Base-by-base conservation (phyloP, 257 asterid genomes). In the Nicotiana benthamiana region DNA sequence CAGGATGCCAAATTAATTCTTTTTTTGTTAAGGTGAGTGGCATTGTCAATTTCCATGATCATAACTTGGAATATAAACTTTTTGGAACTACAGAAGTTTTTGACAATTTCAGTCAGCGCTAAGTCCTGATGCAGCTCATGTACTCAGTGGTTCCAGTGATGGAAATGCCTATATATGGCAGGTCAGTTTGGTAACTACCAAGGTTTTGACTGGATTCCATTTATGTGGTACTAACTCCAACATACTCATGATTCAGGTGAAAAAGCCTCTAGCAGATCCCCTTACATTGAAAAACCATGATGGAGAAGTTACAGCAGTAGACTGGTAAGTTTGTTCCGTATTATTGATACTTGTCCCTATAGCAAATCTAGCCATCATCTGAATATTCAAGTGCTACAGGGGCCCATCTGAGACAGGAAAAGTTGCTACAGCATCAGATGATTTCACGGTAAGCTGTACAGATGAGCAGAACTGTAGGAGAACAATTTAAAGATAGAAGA, bases 121-220 rank as follows among this genome's bases (percentile, higher is more conserved):
- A 57, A 93, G 97, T 84, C 97, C 98, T 75, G 97, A 95, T 85
- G 98, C 92, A 20, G 92, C 95, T 84, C 99, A 95, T 83, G 81
- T 93, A 65, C 96, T 95, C 81, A 88, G 98, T 75, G 99, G 99
- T 70, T 93, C 99, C 26, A 90, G 96, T 80, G 97, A 95, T 84
- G 97, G 99, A 79, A 88, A 90, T 86, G 99, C 98, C 81, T 92
- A 95, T 84, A 83, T 95, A 80, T 93, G 99, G 98, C 92, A 91
- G 95, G 94, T 92, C 48, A 24, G 61, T 64, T 26, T 79, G 75
- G 66, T 81, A 72, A 75, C 86, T 78, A 48, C 10, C 4, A 24
- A 43, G 12, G 18, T 46, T 32, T 28, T 27, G 10, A 56, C 77
- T 20, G n/a, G 5, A 8, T 62, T 46, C 17, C 36, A 27, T 75